phyloP scores from a whole-genome alignment of 2,329 filamentous ascomycete species.

The Thermochaetoides dissita region DNA sequence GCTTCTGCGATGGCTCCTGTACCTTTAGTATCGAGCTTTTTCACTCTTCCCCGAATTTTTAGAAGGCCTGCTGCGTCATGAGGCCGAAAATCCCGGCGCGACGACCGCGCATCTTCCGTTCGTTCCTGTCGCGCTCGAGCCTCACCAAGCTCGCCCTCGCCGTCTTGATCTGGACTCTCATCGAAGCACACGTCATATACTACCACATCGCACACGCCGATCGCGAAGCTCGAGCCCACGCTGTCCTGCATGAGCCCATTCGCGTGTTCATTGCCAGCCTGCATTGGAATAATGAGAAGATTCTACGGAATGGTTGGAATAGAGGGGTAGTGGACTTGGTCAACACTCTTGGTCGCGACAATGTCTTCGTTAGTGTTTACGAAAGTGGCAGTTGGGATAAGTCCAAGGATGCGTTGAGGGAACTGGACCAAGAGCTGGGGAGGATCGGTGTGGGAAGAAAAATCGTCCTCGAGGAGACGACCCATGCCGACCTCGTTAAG shows the following conservation, averaged over 20 bases:
- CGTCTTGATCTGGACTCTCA: conserved; percentile 13
- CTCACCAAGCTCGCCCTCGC: conserved; percentile 9
- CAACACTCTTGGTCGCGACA: conserved; percentile 41
- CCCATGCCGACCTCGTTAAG: conserved; percentile 35
- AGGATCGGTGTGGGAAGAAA: conserved; percentile 34
- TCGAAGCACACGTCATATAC: conserved; percentile 15
- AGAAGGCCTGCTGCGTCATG: background rate
- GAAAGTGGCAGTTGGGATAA: conserved; percentile 57
- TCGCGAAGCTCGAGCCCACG: conserved; percentile 4
- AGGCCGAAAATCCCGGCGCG: conserved; percentile 1
- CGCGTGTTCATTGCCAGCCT: conserved; percentile 51
- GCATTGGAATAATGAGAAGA: conserved; percentile 51
- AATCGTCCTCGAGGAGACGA: conserved; percentile 42
- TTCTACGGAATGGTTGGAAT: conserved; percentile 48
- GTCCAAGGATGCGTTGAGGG: conserved; percentile 46
- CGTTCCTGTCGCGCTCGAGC: conserved; percentile 10
- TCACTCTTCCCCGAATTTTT: too few relatives aligned
- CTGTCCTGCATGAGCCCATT: conserved; percentile 3
- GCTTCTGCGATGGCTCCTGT: too few relatives aligned
- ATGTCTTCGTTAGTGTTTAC: conserved; percentile 51
- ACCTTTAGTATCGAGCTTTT: too few relatives aligned
- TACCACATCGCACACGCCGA: conserved; percentile 14
- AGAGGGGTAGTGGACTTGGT: conserved; percentile 42
- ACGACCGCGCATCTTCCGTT: conserved; percentile 10
- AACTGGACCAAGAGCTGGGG: conserved; percentile 40